Base-by-base conservation (phyloP, 1,284 basidiomycete genomes). In the Dichomitus squalens region DNA sequence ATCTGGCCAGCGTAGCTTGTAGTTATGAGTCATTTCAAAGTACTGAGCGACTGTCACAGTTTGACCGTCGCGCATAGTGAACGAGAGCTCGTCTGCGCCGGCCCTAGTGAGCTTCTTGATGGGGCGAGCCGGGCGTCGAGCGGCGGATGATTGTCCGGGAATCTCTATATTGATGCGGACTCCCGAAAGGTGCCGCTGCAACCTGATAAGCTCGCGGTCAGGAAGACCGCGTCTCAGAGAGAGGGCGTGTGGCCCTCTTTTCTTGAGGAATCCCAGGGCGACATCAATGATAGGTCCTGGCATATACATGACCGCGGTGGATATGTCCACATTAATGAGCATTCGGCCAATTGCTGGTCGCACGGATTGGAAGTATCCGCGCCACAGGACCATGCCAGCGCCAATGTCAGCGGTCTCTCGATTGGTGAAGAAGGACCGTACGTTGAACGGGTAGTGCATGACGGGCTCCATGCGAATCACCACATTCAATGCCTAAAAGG, bases 311-410 rank as follows among this genome's bases (percentile, higher is more conserved):
- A 83, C 80, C 0, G 84, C 89, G 0, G 90, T 90, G 1, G 85
- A 84, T 55, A 91, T 89, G 62, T 92, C 90, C 59, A 92, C 80
- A 62, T 92, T 92, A 67, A 92, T 83, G 40, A 91, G 72, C 76
- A 91, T 83, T 16, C 76, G 77, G 1, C 83, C 82, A 18, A 84
- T 79, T 0, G 82, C 87, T 7, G 90, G 90, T 12, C 90, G 79
- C 25, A 90, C 82, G 0, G 87, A 90, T 68, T 90, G 88, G 71
- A 91, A 90, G 62, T 88, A 88, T 0, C 88, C 88, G 16, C 88
- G 78, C 86, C 88, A 89, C 3, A 91, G 74, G 43, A 85, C 77
- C 20, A 92, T 76, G 1, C 90, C 89, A 3, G 72, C 64, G 2
- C 89, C 88, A 7, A 92, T 88, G 58, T 84, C 78, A 64, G 80